phyloP scores from a whole-genome alignment of 202 grass and related monocot genomes.

The Bolboschoenoplectus hybrid region DNA sequence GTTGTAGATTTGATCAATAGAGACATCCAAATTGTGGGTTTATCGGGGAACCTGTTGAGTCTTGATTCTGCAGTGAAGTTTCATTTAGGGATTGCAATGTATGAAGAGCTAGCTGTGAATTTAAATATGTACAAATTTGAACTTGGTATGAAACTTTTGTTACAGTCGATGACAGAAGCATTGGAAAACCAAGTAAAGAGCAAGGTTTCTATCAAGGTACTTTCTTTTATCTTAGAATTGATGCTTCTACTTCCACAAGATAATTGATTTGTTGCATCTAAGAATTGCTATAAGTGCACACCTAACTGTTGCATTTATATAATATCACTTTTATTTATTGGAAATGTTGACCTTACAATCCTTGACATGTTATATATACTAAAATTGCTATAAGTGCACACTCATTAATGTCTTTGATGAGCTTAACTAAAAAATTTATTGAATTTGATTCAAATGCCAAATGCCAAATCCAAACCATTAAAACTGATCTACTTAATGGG shows the following conservation, averaged over 20 bases:
- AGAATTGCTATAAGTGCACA: neutral
- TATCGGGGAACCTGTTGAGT: constrained; percentile 9
- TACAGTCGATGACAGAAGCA: constrained; percentile 74
- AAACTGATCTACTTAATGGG: too few relatives aligned
- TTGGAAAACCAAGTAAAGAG: constrained; percentile 81
- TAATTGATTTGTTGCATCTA: neutral
- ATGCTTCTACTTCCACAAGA: constrained; percentile 3
- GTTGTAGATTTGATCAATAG: neutral
- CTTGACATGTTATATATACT: neutral
- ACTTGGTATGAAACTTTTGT: constrained; percentile 38
- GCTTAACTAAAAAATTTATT: too few relatives aligned
- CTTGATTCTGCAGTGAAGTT: constrained; percentile 21
- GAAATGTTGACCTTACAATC: neutral
- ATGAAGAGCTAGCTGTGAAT: constrained; percentile 15
- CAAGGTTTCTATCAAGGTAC: constrained; percentile 84
- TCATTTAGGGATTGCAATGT: neutral
- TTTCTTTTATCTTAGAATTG: neutral
- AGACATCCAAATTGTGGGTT: neutral
- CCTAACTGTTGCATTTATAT: constrained; percentile 3
- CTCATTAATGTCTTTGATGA: too few relatives aligned
- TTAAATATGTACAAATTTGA: constrained; percentile 13
- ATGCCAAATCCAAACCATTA: too few relatives aligned
- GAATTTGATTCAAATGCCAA: too few relatives aligned
- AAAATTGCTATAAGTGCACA: too few relatives aligned
- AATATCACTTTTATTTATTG: neutral